A percentile compares a stretch with the other conserved stretches of the same genome.
phyloP scores from a whole-genome alignment of 1,139 yeast species.

The Yamadazyma taylorii region DNA sequence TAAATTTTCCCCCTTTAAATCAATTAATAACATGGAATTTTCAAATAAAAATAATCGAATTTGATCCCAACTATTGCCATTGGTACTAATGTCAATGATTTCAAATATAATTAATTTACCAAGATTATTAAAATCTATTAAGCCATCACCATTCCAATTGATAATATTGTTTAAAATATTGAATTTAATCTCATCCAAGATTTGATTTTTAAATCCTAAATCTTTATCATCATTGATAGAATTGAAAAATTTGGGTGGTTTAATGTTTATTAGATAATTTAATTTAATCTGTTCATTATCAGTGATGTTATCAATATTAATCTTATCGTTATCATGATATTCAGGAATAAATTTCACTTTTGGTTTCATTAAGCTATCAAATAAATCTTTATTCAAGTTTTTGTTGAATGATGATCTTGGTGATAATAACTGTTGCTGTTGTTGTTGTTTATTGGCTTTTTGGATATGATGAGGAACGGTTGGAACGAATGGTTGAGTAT shows the following conservation, averaged over 20 bases:
- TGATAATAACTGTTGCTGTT: slow-evolving; percentile 16
- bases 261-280: slow-evolving; percentile 25
- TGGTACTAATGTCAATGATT: slow-evolving; percentile 37
- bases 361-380: slow-evolving; percentile 23
- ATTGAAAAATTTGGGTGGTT: slow-evolving; percentile 25
- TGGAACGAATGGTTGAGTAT: not conserved
- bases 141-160: slow-evolving; percentile 13
- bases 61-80: slow-evolving; percentile 36
- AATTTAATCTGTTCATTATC: slow-evolving; percentile 17
- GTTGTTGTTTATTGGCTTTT: slow-evolving; percentile 5
- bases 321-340: slow-evolving; percentile 11
- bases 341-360: slow-evolving; percentile 19
- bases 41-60: slow-evolving; percentile 42
- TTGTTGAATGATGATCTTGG: slow-evolving; percentile 19
- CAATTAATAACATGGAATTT: slow-evolving; percentile 36
- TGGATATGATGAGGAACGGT: slow-evolving; percentile 2
- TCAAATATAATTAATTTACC: slow-evolving; percentile 40
- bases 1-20: slow-evolving; percentile 26
- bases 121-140: slow-evolving; percentile 16
- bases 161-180: slow-evolving; percentile 15
- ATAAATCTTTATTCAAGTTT: slow-evolving; percentile 17
- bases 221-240: slow-evolving; percentile 16
- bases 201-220: slow-evolving; percentile 16
- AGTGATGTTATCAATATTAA: slow-evolving; percentile 5
- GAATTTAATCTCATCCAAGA: slow-evolving; percentile 17